Conservation (phyloP, 495 filamentous ascomycete genomes). For the Extremus antarcticus region DNA sequence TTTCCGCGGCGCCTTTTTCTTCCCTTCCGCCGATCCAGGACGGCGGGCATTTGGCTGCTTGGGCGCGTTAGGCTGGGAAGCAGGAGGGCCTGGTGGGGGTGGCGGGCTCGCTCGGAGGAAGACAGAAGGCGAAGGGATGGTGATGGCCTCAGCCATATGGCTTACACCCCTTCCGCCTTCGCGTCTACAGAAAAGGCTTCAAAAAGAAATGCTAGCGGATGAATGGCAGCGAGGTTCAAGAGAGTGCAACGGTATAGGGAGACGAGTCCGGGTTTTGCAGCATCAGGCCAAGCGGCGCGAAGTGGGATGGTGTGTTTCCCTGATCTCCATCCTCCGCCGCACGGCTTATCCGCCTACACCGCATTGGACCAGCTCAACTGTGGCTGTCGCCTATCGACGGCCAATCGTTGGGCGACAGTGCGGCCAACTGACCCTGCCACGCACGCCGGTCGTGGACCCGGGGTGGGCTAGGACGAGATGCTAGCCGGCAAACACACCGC, state of each 20-base stretch:
- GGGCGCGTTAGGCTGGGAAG: constrained; percentile 16
- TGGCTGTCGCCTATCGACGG: neutral
- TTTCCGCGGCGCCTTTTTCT: constrained; percentile 12
- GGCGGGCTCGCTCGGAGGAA: constrained; percentile 39
- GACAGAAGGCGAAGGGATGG: constrained; percentile 52
- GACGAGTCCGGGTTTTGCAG: constrained; percentile 8
- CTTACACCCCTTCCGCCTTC: neutral
- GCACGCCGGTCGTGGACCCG: neutral
- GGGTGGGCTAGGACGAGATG: too few relatives aligned
- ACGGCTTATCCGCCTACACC: too few relatives aligned
- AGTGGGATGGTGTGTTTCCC: too few relatives aligned
- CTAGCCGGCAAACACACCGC: neutral
- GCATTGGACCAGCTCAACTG: neutral
- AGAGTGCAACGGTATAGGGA: neutral
- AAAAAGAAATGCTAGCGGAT: neutral
- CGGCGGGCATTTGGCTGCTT: constrained; percentile 9
- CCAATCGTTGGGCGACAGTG: neutral
- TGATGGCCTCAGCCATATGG: constrained; percentile 45
- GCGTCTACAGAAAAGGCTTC: neutral
- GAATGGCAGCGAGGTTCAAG: neutral
- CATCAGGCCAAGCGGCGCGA: neutral
- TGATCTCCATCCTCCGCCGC: too few relatives aligned
- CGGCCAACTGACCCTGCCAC: neutral
- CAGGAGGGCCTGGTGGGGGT: constrained; percentile 16
- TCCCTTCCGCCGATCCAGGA: constrained; percentile 15